Conservation (phyloP, 2,329 filamentous ascomycete species). For the Conoideocrella luteorostrata region DNA sequence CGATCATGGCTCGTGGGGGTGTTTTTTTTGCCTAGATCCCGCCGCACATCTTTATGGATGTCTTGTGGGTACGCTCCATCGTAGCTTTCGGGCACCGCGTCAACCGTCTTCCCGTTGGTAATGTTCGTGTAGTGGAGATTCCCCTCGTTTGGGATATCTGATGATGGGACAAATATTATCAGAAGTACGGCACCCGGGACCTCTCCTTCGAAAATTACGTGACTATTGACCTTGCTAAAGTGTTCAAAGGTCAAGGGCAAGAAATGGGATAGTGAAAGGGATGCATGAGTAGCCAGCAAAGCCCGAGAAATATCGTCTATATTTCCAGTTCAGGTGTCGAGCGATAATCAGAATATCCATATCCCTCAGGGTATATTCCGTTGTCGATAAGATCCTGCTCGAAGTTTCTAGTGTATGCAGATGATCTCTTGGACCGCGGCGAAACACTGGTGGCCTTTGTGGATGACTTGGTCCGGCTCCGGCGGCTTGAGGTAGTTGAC, state of each 20-base stretch:
- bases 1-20: slow-evolving; percentile 25
- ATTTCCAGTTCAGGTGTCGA: not conserved
- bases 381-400: slow-evolving; percentile 4
- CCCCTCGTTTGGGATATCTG: not conserved
- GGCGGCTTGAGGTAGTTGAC: too few species aligned
- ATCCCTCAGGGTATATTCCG: not conserved
- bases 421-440: not conserved
- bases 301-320: not conserved
- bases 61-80: slow-evolving; percentile 24
- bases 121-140: slow-evolving; percentile 18
- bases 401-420: slow-evolving; percentile 6
- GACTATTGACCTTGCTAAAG: slow-evolving; percentile 22
- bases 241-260: slow-evolving; percentile 20
- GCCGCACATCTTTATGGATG: slow-evolving; percentile 18
- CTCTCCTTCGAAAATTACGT: slow-evolving; percentile 27
- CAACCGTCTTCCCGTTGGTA: slow-evolving; percentile 23
- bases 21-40: slow-evolving; percentile 13
- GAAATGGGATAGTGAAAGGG: slow-evolving; percentile 15
- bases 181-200: slow-evolving; percentile 25
- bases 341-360: not conserved
- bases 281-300: not conserved
- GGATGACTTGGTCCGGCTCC: not conserved
- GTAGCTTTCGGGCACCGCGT: slow-evolving; percentile 28
- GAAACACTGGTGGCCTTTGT: not conserved
- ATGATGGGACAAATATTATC: not conserved